These are phyloP conservation scores for Penicillium dipodomyicola DNA, from an alignment of 495 filamentous ascomycete genomes.

Conservation along the genomic window DNA sequence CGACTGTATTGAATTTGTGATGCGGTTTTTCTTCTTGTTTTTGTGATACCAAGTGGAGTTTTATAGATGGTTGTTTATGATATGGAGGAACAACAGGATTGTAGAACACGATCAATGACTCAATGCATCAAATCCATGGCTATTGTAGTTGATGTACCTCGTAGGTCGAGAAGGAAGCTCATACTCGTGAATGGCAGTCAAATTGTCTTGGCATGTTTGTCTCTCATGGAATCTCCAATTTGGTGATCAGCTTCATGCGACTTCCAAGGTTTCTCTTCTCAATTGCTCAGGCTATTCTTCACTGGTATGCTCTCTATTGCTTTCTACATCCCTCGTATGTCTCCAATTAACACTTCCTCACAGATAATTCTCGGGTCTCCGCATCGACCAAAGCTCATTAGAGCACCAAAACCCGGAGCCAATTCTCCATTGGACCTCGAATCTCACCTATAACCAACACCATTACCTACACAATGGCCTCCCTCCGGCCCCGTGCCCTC, in stretches of 20 bases:
- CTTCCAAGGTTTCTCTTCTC: conserved; percentile 9
- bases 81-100: not conserved
- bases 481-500: conserved; percentile 5
- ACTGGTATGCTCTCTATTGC: conserved; percentile 5
- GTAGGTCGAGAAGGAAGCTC: not conserved
- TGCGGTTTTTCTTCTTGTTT: not conserved
- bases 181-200: not conserved
- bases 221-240: conserved; percentile 13
- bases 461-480: conserved; percentile 19
- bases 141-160: not conserved
- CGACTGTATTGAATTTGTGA: not conserved
- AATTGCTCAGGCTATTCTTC: conserved; percentile 8
- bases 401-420: conserved; percentile 3
- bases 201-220: conserved; percentile 17
- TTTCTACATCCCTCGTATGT: not conserved
- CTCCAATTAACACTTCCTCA: not conserved
- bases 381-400: conserved; percentile 7
- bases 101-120: not conserved
- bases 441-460: not conserved
- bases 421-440: not conserved
- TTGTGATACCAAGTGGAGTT: conserved; percentile 22
- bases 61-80: conserved; percentile 13
- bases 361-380: not conserved
- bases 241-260: conserved; percentile 22
- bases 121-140: not conserved